These are phyloP conservation scores for Aethionema arabicum DNA, from an alignment of 345 rosid species.

Conservation along the genomic window DNA sequence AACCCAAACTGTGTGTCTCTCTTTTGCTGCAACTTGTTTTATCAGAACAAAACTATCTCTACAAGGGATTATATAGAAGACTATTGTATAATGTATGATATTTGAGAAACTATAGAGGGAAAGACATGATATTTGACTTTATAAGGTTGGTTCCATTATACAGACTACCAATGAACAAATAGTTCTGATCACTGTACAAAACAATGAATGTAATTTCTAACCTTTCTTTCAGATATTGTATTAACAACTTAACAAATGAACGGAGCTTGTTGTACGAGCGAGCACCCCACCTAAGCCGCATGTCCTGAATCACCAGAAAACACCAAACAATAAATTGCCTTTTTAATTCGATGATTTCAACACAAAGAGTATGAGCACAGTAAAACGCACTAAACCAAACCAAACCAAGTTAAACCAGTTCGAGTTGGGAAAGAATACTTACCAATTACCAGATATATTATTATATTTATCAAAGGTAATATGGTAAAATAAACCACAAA, in stretches of 20 bases:
- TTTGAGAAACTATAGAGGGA: slow-evolving; percentile 7
- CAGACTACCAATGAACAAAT: slow-evolving; percentile 1
- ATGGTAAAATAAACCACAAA: too few species aligned
- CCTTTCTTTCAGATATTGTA: slow-evolving; percentile 20
- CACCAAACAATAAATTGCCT: slow-evolving; percentile 15
- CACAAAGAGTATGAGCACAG: too few species aligned
- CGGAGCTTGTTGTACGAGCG: slow-evolving; percentile 2
- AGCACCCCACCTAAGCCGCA: background rate
- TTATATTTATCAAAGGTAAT: too few species aligned
- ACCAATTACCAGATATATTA: too few species aligned
- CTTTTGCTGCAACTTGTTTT: slow-evolving; percentile 9
- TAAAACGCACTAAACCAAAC: slow-evolving; percentile 1
- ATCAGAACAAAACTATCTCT: slow-evolving; percentile 1
- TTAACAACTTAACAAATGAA: background rate
- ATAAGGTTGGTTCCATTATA: slow-evolving; percentile 6
- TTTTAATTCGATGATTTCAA: background rate
- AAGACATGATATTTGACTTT: slow-evolving; percentile 4
- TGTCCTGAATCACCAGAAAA: slow-evolving; percentile 25
- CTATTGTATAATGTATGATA: slow-evolving; percentile 13
- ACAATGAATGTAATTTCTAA: slow-evolving; percentile 19
- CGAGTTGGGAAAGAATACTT: too few species aligned
- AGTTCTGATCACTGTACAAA: slow-evolving; percentile 1
- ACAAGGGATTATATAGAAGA: background rate
- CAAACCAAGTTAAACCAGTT: background rate
- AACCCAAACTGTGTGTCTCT: slow-evolving; percentile 1